Percentiles rank a stretch among this genome's conserved stretches.
Evolutionary conservation across 2,329 filamentous ascomycete genomes (phyloP).

Genomic region (Colletotrichum sp.): DNA sequence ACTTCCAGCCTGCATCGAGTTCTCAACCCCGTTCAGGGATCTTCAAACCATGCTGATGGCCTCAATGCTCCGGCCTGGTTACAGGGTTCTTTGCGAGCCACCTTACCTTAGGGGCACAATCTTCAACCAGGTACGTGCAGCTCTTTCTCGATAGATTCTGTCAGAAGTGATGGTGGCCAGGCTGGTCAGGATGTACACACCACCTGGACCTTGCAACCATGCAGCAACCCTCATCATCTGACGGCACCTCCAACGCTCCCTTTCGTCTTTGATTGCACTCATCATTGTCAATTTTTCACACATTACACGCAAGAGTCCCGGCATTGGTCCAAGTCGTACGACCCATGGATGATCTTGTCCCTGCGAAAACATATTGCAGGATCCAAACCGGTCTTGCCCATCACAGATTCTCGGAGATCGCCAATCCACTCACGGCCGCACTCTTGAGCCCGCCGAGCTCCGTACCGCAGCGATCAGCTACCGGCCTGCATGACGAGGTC

Average conservation of each 20-base stretch:
- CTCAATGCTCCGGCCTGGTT: neutral
- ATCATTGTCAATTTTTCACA: neutral
- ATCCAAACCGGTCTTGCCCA: neutral
- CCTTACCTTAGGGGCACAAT: constrained; percentile 5
- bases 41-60: neutral
- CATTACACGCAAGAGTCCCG: neutral
- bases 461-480: constrained; percentile 17
- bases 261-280: neutral
- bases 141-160: neutral
- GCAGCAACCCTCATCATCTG: constrained; percentile 16
- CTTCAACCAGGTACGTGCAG: constrained; percentile 18
- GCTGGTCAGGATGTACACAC: constrained; percentile 9
- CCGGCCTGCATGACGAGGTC: neutral
- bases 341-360: constrained; percentile 13
- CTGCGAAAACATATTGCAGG: constrained; percentile 1
- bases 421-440: neutral
- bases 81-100: neutral
- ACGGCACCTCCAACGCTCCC: neutral
- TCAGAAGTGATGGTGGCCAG: constrained; percentile 14
- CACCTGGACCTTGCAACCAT: constrained; percentile 3
- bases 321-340: constrained; percentile 7
- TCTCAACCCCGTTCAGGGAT: neutral
- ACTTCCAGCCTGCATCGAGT: neutral
- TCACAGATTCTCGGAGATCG: constrained; percentile 14
- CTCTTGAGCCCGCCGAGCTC: neutral